These are phyloP conservation scores for Saraca asoca DNA, from an alignment of 331 rosid species.

Conservation along the genomic window DNA sequence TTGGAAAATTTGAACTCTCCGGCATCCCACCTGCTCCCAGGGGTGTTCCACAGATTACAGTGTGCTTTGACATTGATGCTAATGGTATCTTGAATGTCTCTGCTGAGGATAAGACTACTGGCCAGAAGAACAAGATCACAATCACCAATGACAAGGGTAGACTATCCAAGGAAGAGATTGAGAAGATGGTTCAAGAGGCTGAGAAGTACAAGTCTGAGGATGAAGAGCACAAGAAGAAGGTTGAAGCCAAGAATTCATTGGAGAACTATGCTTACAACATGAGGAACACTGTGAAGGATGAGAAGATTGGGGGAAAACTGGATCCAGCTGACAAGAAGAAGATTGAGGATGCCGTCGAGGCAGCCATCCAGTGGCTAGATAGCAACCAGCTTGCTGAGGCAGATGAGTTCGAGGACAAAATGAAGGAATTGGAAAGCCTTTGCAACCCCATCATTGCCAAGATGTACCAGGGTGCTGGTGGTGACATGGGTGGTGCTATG, in stretches of 20 bases:
- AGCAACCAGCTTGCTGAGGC: constrained; percentile 80
- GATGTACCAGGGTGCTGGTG: constrained; percentile 89
- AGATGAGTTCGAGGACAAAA: constrained; percentile 82
- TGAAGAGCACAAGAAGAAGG: constrained; percentile 89
- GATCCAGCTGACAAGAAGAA: constrained; percentile 70
- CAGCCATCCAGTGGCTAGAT: constrained; percentile 75
- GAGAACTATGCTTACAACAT: constrained; percentile 64
- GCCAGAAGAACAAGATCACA: constrained; percentile 85
- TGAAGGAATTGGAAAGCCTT: constrained; percentile 87
- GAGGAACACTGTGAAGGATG: constrained; percentile 86
- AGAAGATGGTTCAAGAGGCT: constrained; percentile 91
- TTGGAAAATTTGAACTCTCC: constrained; percentile 78
- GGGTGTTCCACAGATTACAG: constrained; percentile 88
- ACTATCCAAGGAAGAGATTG: constrained; percentile 80
- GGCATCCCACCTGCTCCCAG: constrained; percentile 94
- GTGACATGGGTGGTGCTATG: constrained; percentile 46
- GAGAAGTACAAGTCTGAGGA: constrained; percentile 93
- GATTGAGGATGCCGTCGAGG: constrained; percentile 77
- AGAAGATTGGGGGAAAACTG: constrained; percentile 73
- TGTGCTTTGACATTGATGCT: constrained; percentile 87
- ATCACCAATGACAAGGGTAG: constrained; percentile 92
- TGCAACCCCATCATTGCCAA: constrained; percentile 92
- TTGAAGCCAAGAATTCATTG: constrained; percentile 71
- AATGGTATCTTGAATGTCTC: constrained; percentile 85
- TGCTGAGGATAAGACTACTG: constrained; percentile 84